phyloP scores from a whole-genome alignment of 1,284 basidiomycete genomes.

The Chiua sp. region DNA sequence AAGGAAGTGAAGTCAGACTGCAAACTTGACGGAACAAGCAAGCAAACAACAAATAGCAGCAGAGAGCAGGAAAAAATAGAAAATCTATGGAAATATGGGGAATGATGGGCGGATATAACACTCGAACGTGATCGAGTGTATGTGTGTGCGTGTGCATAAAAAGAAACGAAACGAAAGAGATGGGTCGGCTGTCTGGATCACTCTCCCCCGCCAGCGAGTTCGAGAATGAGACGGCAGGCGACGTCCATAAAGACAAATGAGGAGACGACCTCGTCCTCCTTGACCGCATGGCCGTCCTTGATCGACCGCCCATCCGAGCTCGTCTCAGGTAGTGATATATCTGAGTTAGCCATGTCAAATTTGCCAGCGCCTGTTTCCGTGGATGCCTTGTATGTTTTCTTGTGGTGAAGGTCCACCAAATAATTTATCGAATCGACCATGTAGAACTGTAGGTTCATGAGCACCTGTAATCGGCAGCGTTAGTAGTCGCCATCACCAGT shows the following conservation, averaged over 20 bases:
- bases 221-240: conserved; percentile 83
- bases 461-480: conserved; percentile 56
- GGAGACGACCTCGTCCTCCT: conserved; percentile 77
- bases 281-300: conserved; percentile 33
- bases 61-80: conserved; percentile 13
- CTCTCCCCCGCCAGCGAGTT: conserved; percentile 73
- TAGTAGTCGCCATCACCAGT: neutral
- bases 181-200: conserved; percentile 9
- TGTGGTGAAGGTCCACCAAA: conserved; percentile 97
- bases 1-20: neutral
- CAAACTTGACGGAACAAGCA: conserved; percentile 5
- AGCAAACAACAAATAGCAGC: conserved; percentile 16
- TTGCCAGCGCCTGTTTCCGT: conserved; percentile 65
- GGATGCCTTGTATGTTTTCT: conserved; percentile 84
- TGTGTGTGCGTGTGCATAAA: neutral
- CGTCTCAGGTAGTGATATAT: conserved; percentile 53
- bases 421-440: conserved; percentile 97
- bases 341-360: conserved; percentile 66
- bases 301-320: conserved; percentile 49
- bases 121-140: neutral
- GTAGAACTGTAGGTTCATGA: conserved; percentile 98
- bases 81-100: conserved; percentile 24
- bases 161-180: neutral
- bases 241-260: conserved; percentile 99
- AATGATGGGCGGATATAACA: conserved; percentile 19